Percentiles rank a stretch among this genome's conserved stretches.
Evolutionary conservation across 2,329 filamentous ascomycete genomes (phyloP).

Genomic region (Microcyclosporella mali): DNA sequence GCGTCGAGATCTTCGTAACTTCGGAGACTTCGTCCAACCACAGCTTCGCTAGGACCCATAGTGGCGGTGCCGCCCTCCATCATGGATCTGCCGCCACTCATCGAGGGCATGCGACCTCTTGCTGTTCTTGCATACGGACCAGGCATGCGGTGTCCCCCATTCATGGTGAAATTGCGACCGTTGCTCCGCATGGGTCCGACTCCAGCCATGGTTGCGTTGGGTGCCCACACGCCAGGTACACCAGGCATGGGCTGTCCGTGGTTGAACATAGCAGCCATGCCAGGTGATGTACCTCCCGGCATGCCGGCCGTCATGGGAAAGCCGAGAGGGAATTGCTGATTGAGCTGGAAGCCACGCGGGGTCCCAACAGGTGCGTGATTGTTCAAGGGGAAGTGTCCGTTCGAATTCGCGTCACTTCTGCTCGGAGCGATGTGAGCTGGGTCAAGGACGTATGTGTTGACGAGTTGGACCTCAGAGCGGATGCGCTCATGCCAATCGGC

Average conservation of each 20-base stretch:
- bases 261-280: conserved; percentile 27
- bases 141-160: conserved; percentile 21
- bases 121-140: conserved; percentile 27
- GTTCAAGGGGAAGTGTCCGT: conserved; percentile 83
- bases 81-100: conserved; percentile 20
- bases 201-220: conserved; percentile 24
- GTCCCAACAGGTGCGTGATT: conserved; percentile 71
- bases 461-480: conserved; percentile 77
- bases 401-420: conserved; percentile 87
- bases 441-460: conserved; percentile 92
- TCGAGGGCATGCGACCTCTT: conserved; percentile 25
- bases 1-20: conserved; percentile 98
- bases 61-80: conserved; percentile 61
- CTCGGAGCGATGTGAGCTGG: conserved; percentile 92
- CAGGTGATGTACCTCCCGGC: conserved; percentile 27
- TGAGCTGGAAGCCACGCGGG: conserved; percentile 84
- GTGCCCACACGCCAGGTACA: conserved; percentile 21
- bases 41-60: conserved; percentile 81
- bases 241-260: conserved; percentile 39
- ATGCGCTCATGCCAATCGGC: conserved; percentile 76
- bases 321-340: conserved; percentile 47
- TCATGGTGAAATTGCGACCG: conserved; percentile 32
- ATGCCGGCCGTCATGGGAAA: conserved; percentile 43
- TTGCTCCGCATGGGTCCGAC: conserved; percentile 38
- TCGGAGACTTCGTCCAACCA: conserved; percentile 86